Evolutionary conservation across 2,329 filamentous ascomycete species (phyloP), one percentile per base, ranked within the genome.

Genomic region (Aspergillus vadensis): DNA sequence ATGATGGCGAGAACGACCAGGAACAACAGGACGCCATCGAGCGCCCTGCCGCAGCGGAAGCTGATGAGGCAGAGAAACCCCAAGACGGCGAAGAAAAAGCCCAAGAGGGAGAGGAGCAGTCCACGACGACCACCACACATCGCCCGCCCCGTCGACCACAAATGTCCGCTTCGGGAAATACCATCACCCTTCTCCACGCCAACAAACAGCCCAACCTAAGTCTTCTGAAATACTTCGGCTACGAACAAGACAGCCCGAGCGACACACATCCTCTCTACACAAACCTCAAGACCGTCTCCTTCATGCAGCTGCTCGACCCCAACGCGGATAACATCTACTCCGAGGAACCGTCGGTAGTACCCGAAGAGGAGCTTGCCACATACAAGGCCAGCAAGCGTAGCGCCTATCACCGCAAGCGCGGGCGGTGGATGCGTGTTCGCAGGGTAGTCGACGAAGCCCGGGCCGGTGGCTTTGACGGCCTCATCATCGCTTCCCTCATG

Each of bases 241-340:
- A 88, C 78, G 92, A 96, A 76, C 80, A 84, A 66, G 84, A 85
- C 60, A 86, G 86, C 63, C 86, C 82, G 57, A 81, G 84, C 14
- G 81, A 86, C 23, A 75, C 80, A 0, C 95, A 98, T 72, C 94
- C 95, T 0, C 86, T 99, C 10, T 85, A 89, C 75, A 88, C 85
- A 15, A 89, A 95, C 72, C 86, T 99, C 55, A 89, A 94, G 69
- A 86, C 89, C 5, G 81, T 98, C 30, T 94, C 91, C 27, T 99
- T 94, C 93, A 85, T 99, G 2, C 94, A 98, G 76, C 86, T 99
- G 5, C 80, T 97, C 15, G 84, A 90, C 23, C 95, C 95, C 0
- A 79, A 85, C 38, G 80, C 86, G 30, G 95, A 98, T 74, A 83
- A 85, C 0, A 86, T 89, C 4, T 97, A 96, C 76, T 77, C 81